Evolutionary conservation across 345 rosid species (phyloP), one percentile per base, ranked within the genome.

Genomic region (Rhodomyrtus tomentosa): DNA sequence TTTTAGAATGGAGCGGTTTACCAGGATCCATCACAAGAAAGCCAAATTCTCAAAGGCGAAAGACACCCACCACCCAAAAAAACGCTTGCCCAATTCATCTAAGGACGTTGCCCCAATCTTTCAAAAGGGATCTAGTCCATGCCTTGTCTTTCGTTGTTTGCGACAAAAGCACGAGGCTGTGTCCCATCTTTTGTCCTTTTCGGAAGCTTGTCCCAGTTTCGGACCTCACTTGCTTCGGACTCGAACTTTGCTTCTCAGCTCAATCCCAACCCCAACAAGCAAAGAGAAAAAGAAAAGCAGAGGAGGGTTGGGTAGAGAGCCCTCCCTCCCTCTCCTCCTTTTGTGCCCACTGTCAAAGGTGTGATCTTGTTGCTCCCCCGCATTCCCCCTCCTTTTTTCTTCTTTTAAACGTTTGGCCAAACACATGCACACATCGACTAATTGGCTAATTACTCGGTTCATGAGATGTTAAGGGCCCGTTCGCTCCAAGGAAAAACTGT

Each of bases 151-250:
- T 36, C 45, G 45, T 18, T 18, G 45, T 38, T 36, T 5, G 45
- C 4, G 45, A 36, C 45, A 32, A 36, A 21, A 68, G 76, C 76
- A 68, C 76, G 45, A 53, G 55, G 55, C 9, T 6, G 40, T 74
- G 81, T 32, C 13, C 42, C 18, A 15, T 36, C 51, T 22, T 84
- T 86, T 84, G 13, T 62, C 86, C 52, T 83, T 85, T 85, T 72
- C 10, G 82, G 85, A 83, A 59, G 85, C 59, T 84, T 84, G 68
- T 81, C 87, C 55, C 42, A 36, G n/a, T 86, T 86, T 74, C 81
- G 88, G 84, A 83, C 55, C 55, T 81, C 53, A 81, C 49, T 83
- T 24, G 32, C 89, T 89, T 89, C 88, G 50, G 87, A 85, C 85
- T 22, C 55, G 27, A 55, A 73, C 83, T 81, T 84, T 79, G 51